These are phyloP conservation scores for Berberis thunbergii DNA, from an alignment of 164 flowering plant genomes.

Conservation along the genomic window DNA sequence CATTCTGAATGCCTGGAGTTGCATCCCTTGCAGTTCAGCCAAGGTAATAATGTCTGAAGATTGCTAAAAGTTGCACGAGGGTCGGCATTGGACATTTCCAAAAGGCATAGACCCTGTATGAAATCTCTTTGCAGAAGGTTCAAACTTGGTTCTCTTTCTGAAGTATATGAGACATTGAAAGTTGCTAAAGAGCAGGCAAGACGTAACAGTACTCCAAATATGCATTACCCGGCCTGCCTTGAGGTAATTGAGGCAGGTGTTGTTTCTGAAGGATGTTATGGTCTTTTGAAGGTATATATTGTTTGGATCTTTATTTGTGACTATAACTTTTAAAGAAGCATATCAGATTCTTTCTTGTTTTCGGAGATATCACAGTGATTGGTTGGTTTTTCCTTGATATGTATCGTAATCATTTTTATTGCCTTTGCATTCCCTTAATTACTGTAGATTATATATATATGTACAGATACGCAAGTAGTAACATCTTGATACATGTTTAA, in stretches of 20 bases:
- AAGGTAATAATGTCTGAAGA: conserved; percentile 80
- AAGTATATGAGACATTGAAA: conserved; percentile 55
- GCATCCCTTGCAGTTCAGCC: conserved; percentile 42
- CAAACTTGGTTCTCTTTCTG: conserved; percentile 72
- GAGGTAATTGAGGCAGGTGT: conserved; percentile 89
- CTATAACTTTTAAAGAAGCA: no score
- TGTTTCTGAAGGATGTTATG: conserved; percentile 80
- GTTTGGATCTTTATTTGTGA: neutral
- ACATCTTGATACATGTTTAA: no score
- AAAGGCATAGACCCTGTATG: conserved; percentile 74
- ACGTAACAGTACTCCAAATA: conserved; percentile 55
- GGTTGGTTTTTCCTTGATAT: no score
- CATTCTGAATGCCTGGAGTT: neutral
- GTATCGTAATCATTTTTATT: no score
- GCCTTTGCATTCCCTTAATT: no score
- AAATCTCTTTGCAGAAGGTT: conserved; percentile 72
- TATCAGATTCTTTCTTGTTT: no score
- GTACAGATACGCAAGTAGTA: no score
- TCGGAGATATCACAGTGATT: no score
- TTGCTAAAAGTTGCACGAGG: conserved; percentile 58
- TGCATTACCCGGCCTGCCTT: conserved; percentile 87
- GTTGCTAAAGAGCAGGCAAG: conserved; percentile 59
- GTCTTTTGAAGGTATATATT: conserved; percentile 60
- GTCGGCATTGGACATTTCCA: conserved; percentile 90
- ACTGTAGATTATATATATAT: no score